Evolutionary conservation across 2,329 filamentous ascomycete genomes (phyloP).

Genomic region (Penicillium sp.): DNA sequence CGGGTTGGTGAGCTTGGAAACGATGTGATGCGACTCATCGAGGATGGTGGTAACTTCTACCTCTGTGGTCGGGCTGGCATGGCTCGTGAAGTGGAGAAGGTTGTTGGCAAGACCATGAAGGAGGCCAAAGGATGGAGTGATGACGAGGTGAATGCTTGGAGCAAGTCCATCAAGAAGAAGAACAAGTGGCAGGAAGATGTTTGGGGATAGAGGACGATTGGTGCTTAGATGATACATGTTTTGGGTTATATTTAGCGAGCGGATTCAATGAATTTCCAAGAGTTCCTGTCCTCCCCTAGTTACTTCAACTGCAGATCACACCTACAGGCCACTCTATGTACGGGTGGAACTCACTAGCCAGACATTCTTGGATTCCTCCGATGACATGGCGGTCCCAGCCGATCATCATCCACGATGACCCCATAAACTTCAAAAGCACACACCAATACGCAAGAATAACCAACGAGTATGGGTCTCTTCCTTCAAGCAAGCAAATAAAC

Average conservation of each 20-base stretch:
- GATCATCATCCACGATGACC: slow-evolving; percentile 33
- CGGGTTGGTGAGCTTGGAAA: slow-evolving; percentile 31
- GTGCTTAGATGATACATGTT: neutral
- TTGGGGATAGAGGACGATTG: slow-evolving; percentile 34
- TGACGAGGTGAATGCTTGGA: slow-evolving; percentile 48
- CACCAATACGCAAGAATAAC: slow-evolving; percentile 34
- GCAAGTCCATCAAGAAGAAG: slow-evolving; percentile 49
- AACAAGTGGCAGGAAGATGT: slow-evolving; percentile 59
- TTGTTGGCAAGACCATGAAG: slow-evolving; percentile 40
- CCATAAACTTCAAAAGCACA: slow-evolving; percentile 34
- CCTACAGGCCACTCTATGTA: slow-evolving; percentile 33
- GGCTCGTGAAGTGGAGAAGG: slow-evolving; percentile 47
- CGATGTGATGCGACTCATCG: slow-evolving; percentile 36
- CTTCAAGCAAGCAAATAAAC: slow-evolving; percentile 27
- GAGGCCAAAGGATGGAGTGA: slow-evolving; percentile 42
- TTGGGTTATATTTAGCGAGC: neutral
- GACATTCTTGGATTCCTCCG: slow-evolving; percentile 23
- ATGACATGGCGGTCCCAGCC: slow-evolving; percentile 38
- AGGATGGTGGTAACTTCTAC: slow-evolving; percentile 43
- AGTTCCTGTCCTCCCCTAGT: too few species aligned
- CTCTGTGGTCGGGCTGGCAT: slow-evolving; percentile 40
- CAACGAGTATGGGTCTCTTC: slow-evolving; percentile 28
- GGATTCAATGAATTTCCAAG: neutral
- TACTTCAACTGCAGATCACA: neutral
- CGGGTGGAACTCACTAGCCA: slow-evolving; percentile 16